Base-by-base conservation (phyloP, 345 rosid species). In the Brassica carinata region DNA sequence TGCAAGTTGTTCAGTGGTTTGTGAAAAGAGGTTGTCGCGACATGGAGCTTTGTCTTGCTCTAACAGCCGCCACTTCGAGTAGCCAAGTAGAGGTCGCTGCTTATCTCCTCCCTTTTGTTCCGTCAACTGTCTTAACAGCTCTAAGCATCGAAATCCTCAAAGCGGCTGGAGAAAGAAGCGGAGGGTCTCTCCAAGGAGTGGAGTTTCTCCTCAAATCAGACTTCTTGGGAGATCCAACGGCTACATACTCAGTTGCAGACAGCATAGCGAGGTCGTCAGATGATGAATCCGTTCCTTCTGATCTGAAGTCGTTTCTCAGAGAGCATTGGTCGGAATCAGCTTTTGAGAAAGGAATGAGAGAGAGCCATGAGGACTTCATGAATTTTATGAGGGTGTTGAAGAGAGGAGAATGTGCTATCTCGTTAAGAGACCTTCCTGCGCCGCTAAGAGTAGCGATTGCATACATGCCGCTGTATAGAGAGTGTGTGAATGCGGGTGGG, bases 1-100 rank as follows among this genome's bases (percentile, higher is more conserved):
- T 92, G 98, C 97, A 91, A 83, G 97, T 95, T 77, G 94, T 95
- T 23, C 92, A 87, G 75, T 95, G 99, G 99, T 92, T 95, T 84
- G 97, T 95, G 78, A 89, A 87, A 86, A 78, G 95, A 84, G 92
- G 88, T 38, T 92, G 97, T 62, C 89, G 91, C 7, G 93, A 91
- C 64, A 92, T 92, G 99, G 98, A 95, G 78, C 94, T 95, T 30
- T 92, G 99, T 84, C 89, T 95, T 8, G 98, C 98, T 63, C 89
- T 95, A 1, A 91, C 98, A 40, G 98, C 98, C n/a, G 99, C 99
- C 30, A 93, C 97, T 45, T 92, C 99, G 69, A 91, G 97, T 80
- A 87, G 97, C 81, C 97, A 90, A 87, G 97, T 91, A 29, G 88
- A 83, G 58, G 90, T 87, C 6, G 94, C 97, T 53, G 93, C 96